Percentiles rank a stretch among this genome's conserved stretches.
phyloP scores from a whole-genome alignment of 129 eudicot genomes.

The Pulicaria dysenterica region DNA sequence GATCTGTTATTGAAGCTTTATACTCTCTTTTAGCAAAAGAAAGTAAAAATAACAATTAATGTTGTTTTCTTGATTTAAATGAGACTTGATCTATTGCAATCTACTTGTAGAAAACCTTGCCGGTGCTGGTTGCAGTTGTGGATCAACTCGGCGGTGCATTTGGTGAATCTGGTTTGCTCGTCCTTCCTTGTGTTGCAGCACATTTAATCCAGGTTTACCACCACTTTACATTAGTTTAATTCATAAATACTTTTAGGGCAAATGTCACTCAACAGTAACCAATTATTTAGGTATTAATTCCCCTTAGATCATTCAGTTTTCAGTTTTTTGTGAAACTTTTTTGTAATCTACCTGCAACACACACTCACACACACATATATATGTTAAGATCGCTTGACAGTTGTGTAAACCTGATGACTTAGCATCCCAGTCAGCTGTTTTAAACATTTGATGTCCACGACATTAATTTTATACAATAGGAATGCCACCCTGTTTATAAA shows the following conservation, averaged over 20 bases:
- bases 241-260: not conserved
- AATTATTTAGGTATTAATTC: too few species aligned
- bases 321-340: not conserved
- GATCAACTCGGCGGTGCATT: conserved; percentile 89
- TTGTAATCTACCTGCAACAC: not conserved
- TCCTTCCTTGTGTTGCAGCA: conserved; percentile 96
- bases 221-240: not conserved
- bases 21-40: not conserved
- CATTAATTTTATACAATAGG: not conserved
- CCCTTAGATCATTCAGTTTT: not conserved
- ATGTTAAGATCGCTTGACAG: not conserved
- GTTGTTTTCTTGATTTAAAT: not conserved
- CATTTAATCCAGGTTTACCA: conserved; percentile 80
- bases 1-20: conserved; percentile 9
- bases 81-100: conserved; percentile 21
- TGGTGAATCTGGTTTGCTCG: conserved; percentile 85
- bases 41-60: not conserved
- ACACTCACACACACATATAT: too few species aligned
- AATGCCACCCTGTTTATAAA: too few species aligned
- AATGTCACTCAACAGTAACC: not conserved
- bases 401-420: not conserved
- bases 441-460: not conserved
- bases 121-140: conserved; percentile 88
- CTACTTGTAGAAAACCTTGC: conserved; percentile 79
- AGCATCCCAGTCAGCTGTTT: not conserved